A percentile compares a stretch with the other conserved stretches of the same genome.
Evolutionary conservation across 768 basidiomycete species (phyloP).

Genomic region (Mycena chlorophos): DNA sequence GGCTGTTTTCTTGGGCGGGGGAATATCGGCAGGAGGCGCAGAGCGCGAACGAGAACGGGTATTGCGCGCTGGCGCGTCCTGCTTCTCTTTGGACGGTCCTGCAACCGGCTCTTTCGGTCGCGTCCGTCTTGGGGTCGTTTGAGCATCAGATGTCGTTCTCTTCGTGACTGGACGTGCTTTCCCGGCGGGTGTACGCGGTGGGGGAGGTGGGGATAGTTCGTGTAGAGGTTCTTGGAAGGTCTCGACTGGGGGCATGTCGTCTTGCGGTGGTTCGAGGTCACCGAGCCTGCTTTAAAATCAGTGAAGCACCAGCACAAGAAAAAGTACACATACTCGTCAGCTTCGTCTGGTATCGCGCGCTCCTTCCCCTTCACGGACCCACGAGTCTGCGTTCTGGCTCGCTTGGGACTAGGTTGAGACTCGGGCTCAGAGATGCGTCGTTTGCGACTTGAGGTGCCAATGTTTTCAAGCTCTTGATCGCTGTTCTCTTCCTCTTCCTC

Average conservation of each 20-base stretch:
- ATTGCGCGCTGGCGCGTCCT: not conserved
- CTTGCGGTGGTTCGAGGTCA: too few relatives aligned
- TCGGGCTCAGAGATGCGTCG: not conserved
- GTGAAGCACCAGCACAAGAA: not conserved
- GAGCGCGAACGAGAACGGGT: slow-evolving; percentile 1
- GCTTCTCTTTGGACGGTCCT: not conserved
- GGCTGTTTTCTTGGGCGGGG: too few relatives aligned
- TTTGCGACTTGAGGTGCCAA: not conserved
- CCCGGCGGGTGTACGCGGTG: not conserved
- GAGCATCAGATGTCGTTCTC: too few relatives aligned
- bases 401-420: not conserved
- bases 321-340: not conserved
- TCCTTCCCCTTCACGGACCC: not conserved
- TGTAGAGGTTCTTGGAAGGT: not conserved
- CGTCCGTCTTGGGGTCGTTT: not conserved
- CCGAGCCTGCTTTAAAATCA: not conserved
- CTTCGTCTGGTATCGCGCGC: not conserved
- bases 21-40: not conserved
- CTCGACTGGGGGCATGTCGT: not conserved
- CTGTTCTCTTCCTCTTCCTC: not conserved
- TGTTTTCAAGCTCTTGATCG: not conserved
- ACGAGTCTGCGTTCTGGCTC: not conserved
- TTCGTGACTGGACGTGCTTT: not conserved
- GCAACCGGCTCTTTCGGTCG: not conserved
- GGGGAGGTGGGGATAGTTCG: not conserved